phyloP scores from a whole-genome alignment of 306 rosid species.

The Benincasa hispida region DNA sequence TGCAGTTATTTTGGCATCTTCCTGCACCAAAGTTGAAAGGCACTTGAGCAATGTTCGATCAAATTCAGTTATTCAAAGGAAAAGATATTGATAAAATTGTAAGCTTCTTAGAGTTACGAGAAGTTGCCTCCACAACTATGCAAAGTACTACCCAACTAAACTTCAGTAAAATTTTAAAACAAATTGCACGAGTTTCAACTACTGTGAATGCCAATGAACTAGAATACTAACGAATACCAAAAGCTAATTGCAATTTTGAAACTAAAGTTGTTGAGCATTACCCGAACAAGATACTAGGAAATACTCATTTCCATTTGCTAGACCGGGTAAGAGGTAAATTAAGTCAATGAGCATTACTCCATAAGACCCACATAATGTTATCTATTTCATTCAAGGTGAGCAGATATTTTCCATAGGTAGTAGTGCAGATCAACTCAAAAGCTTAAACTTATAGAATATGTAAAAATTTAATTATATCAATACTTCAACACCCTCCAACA shows the following conservation, averaged over 20 bases:
- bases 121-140: neutral
- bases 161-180: neutral
- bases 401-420: neutral
- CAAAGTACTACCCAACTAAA: neutral
- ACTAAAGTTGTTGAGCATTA: neutral
- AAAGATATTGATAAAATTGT: neutral
- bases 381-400: neutral
- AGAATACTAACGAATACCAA: neutral
- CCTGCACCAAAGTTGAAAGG: constrained; percentile 41
- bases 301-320: neutral
- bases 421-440: neutral
- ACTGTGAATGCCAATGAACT: neutral
- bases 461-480: neutral
- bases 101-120: neutral
- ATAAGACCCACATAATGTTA: neutral
- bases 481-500: neutral
- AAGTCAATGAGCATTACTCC: neutral
- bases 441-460: neutral
- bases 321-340: neutral
- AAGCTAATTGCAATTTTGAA: neutral
- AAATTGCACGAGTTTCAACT: neutral
- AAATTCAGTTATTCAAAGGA: neutral
- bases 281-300: neutral
- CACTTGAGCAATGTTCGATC: neutral
- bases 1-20: constrained; percentile 46